Evolutionary conservation across 768 basidiomycete species (phyloP), one percentile per base, ranked within the genome.

Genomic region (Suillus subalutaceus): DNA sequence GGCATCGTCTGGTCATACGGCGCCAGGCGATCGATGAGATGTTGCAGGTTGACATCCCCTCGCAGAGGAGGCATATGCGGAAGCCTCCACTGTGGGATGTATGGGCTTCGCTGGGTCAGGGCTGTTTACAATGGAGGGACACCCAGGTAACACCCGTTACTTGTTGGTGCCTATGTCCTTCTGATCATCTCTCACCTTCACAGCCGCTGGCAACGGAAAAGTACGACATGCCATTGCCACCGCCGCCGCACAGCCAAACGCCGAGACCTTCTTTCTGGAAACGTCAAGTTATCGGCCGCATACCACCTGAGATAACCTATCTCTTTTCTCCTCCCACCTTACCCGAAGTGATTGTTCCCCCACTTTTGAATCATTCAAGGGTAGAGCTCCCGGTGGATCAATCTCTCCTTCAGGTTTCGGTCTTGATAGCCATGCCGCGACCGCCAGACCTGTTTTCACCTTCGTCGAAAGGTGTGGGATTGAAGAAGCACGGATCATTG

Each of bases 1-100:
- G 76, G 76, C 77, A 73, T 50, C 76, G 77, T 52, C 77, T 77
- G n/a, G 69, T 77, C 26, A 44, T 63, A 2, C 72, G 76, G 23
- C 76, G 76, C 35, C 76, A 62, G 1, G 64, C 62, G 2, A 77
- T 78, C 43, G 76, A 78, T 0, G 68, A 67, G 16, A 68, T 59
- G 67, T 65, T 72, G 63, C 57, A 37, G 16, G 40, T 35, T 18
- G 68, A 26, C 30, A 15, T 56, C 4, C 52, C 65, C 5, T 26
- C 10, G 46, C 53, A 46, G 3, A 38, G 61, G 48, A 68, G 44
- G 18, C 64, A 41, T 18, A n/a, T 63, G 30, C 66, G 40, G 50
- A 72, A 67, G 50, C 76, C 76, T 23, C 46, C 1, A 40, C 67
- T 70, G 60, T 74, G 74, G 76, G 70, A 77, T n/a, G 60, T 70